Conservation (phyloP, 164 flowering plant species). For the Annona cherimola region DNA sequence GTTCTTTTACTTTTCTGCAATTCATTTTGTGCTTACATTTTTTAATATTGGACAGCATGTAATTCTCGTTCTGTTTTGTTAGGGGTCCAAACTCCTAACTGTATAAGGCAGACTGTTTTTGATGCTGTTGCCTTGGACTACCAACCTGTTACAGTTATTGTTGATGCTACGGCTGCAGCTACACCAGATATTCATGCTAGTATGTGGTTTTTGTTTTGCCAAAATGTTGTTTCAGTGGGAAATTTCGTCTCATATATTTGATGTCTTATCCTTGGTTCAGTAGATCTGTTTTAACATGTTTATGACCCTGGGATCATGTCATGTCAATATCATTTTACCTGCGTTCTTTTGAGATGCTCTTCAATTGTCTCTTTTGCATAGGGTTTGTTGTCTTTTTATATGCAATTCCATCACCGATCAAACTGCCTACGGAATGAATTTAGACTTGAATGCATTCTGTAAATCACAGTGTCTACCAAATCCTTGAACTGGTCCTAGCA, state of each 20-base stretch:
- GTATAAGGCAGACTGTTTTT: slow-evolving; percentile 89
- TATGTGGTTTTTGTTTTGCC: slow-evolving; percentile 10
- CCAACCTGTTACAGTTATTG: slow-evolving; percentile 57
- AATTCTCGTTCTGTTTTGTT: not conserved
- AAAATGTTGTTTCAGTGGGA: not conserved
- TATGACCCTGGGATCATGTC: too few species aligned
- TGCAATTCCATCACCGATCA: not conserved
- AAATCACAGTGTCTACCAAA: not conserved
- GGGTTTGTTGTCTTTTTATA: not conserved
- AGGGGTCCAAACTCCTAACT: slow-evolving; percentile 99
- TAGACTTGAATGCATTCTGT: not conserved
- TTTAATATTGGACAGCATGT: not conserved
- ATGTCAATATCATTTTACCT: too few species aligned
- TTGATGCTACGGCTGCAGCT: slow-evolving; percentile 96
- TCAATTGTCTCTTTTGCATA: not conserved
- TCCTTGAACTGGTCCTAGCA: not conserved
- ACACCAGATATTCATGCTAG: slow-evolving; percentile 75
- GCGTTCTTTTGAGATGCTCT: not conserved
- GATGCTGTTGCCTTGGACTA: slow-evolving; percentile 94
- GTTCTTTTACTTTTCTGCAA: too few species aligned
- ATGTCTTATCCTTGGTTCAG: not conserved
- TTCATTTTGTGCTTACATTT: not conserved
- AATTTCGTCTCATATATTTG: not conserved
- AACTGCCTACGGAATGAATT: not conserved
- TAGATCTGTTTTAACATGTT: not conserved